These are phyloP conservation scores for Tetrahymena elliotti DNA, from an alignment of 73 alveolate species.

Conservation along the genomic window DNA sequence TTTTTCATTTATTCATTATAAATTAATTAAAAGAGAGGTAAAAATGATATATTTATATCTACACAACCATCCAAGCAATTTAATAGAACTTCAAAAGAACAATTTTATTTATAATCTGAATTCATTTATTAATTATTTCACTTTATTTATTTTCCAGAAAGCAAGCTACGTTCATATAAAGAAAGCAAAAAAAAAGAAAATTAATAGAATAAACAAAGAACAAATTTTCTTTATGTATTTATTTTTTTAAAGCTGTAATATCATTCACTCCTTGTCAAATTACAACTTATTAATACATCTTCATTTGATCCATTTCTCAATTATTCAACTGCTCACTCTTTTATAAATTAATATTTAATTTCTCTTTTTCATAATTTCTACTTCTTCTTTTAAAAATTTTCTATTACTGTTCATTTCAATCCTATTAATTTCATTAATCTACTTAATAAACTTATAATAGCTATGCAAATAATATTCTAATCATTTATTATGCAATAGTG, in stretches of 20 bases:
- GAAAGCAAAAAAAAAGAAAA: neutral
- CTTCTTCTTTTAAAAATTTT: too few relatives aligned
- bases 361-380: too few relatives aligned
- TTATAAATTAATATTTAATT: too few relatives aligned
- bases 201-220: neutral
- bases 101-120: neutral
- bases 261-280: neutral
- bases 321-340: too few relatives aligned
- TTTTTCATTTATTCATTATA: neutral
- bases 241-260: neutral
- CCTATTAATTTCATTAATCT: too few relatives aligned
- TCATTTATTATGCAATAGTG: neutral
- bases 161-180: neutral
- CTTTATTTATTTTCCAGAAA: neutral
- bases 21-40: neutral
- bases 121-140: neutral
- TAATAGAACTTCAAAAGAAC: neutral
- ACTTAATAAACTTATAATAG: too few relatives aligned
- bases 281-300: neutral
- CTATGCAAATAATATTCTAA: too few relatives aligned
- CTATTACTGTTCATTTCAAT: too few relatives aligned
- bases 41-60: neutral
- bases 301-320: too few relatives aligned
- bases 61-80: neutral
- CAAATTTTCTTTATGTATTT: neutral